phyloP scores from a whole-genome alignment of 1,139 yeast genomes.

The Yamadazyma blattariae region DNA sequence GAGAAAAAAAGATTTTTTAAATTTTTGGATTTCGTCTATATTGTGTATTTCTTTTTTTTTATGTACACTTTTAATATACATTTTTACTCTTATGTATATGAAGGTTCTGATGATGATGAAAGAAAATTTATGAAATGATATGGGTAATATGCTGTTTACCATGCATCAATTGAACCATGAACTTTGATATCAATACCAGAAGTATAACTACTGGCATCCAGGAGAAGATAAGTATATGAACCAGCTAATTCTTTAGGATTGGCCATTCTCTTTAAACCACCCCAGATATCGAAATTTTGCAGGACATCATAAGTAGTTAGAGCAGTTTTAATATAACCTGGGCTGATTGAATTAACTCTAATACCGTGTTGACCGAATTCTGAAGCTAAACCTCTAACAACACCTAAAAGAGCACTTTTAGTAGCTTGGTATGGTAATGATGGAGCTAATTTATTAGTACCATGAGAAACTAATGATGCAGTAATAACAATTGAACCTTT shows the following conservation, averaged over 20 bases:
- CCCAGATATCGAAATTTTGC: slow-evolving; percentile 27
- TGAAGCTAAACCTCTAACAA: slow-evolving; percentile 51
- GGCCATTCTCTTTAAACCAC: slow-evolving; percentile 26
- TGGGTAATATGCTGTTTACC: too few relatives aligned
- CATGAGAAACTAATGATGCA: slow-evolving; percentile 57
- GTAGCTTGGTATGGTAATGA: slow-evolving; percentile 43
- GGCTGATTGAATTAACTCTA: slow-evolving; percentile 52
- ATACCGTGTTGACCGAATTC: slow-evolving; percentile 49
- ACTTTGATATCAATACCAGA: slow-evolving; percentile 44
- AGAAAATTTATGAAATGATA: too few relatives aligned
- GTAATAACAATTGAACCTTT: slow-evolving; percentile 57
- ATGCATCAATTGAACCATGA: slow-evolving; percentile 16
- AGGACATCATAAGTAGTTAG: slow-evolving; percentile 38
- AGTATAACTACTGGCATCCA: slow-evolving; percentile 37
- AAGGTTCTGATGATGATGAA: too few relatives aligned
- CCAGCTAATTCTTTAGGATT: slow-evolving; percentile 37
- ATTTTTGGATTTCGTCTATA: too few relatives aligned
- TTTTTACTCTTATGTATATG: too few relatives aligned
- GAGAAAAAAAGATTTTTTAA: too few relatives aligned
- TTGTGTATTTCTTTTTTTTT: too few relatives aligned
- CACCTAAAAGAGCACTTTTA: slow-evolving; percentile 53
- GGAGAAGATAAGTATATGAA: slow-evolving; percentile 37
- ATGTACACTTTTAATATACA: too few relatives aligned
- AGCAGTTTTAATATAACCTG: slow-evolving; percentile 53
- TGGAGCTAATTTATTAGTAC: slow-evolving; percentile 50